Base-by-base conservation (phyloP, 768 basidiomycete species). In the Phylloporus sp. region DNA sequence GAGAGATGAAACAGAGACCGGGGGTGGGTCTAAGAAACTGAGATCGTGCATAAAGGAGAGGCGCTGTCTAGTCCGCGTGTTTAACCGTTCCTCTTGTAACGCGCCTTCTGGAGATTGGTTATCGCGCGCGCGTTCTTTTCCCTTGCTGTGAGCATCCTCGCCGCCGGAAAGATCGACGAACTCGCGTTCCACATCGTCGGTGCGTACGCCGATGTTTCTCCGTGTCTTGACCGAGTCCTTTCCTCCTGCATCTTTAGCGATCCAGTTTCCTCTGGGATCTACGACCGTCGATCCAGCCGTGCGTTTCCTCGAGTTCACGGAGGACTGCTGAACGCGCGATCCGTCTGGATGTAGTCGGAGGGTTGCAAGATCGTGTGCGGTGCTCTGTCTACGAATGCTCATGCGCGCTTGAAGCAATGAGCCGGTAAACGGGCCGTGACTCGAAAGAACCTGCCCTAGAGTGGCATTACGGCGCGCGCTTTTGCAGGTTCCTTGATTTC, bases 311-410 rank as follows among this genome's bases (percentile, higher is more conserved):
- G 63, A 52, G 36, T 76, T 79, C 5, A 46, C 55, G 4, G 72
- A 62, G n/a, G 67, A 66, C 50, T 73, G 78, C 39, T 76, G 70
- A 5, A 86, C 81, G 35, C 85, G 81, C 22, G 75, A 74, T 6
- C 85, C 86, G 59, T 86, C 80, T 20, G 80, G 77, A 52, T 81
- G 85, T 4, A 89, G 63, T 29, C 83, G 79, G n/a, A 88, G 78
- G 38, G 77, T 74, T 0, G 85, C 73, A 31, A 80, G 74, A 62
- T 88, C 87, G 63, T 81, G 84, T 18, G 86, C 77, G 1, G 85
- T 86, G 53, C 70, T 82, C 47, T 69, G 63, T 41, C 68, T 65
- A 10, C 69, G 65, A 45, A 69, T 62, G 50, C 63, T 70, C 69
- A 69, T 51, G 10, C 26, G 42, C 26, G 27, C 7, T 26, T 15